These are phyloP conservation scores for Quercus bicolor DNA, from an alignment of 306 rosid genomes.

Conservation along the genomic window DNA sequence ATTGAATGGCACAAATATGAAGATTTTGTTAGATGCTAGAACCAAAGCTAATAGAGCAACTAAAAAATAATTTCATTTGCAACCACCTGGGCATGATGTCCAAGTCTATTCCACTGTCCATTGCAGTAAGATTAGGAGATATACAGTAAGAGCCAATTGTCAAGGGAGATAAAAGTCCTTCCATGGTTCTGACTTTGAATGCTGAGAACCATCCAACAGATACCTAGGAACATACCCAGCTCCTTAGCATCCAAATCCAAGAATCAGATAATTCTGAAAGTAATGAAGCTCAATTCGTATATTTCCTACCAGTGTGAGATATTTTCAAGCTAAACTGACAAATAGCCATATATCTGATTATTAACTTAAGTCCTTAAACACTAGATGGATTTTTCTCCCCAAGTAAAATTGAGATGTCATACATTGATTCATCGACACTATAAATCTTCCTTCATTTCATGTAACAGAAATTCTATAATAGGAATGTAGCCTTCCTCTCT, in stretches of 20 bases:
- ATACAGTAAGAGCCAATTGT: not conserved
- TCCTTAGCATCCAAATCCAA: not conserved
- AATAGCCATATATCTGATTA: not conserved
- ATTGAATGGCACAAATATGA: too few relatives aligned
- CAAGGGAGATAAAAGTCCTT: not conserved
- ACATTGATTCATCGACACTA: not conserved
- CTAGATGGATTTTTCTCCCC: not conserved
- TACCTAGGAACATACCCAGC: not conserved
- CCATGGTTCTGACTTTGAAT: not conserved
- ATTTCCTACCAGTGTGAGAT: too few relatives aligned
- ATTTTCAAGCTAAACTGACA: not conserved
- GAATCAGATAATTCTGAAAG: not conserved
- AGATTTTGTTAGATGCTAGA: too few relatives aligned
- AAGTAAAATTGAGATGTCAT: not conserved
- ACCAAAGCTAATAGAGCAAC: too few relatives aligned
- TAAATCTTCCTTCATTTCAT: slow-evolving; percentile 8
- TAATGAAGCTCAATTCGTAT: too few relatives aligned
- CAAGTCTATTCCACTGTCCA: too few relatives aligned
- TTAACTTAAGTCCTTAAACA: not conserved
- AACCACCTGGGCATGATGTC: too few relatives aligned
- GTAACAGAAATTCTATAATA: not conserved
- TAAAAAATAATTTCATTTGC: too few relatives aligned
- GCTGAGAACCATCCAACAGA: not conserved
- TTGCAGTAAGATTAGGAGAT: not conserved
- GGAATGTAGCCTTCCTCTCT: slow-evolving; percentile 39